These are phyloP conservation scores for Talaromyces sp. DNA, from an alignment of 2,329 filamentous ascomycete species.

Conservation along the genomic window DNA sequence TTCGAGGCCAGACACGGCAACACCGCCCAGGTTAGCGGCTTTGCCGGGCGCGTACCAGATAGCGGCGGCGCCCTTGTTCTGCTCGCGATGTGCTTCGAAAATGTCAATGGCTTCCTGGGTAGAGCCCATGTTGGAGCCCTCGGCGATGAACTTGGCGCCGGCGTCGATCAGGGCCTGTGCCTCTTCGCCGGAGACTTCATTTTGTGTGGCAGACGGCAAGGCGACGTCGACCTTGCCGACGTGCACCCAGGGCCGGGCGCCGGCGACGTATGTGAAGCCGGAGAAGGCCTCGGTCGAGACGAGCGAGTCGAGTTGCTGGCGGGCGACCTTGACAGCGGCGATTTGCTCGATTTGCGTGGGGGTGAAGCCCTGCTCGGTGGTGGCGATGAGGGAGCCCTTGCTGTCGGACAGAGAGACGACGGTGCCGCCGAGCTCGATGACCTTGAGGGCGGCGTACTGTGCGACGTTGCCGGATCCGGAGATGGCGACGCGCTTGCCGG, in stretches of 20 bases:
- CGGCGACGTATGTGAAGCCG: slow-evolving; percentile 78
- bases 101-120: slow-evolving; percentile 91
- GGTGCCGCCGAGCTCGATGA: slow-evolving; percentile 88
- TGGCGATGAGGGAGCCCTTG: slow-evolving; percentile 76
- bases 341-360: slow-evolving; percentile 75
- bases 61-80: slow-evolving; percentile 59
- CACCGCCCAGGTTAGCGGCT: slow-evolving; percentile 95
- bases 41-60: slow-evolving; percentile 98
- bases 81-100: slow-evolving; percentile 72
- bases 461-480: slow-evolving; percentile 97
- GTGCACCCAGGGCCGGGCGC: slow-evolving; percentile 86
- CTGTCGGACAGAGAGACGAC: slow-evolving; percentile 93
- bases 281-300: slow-evolving; percentile 51
- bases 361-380: slow-evolving; percentile 56
- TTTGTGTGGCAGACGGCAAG: slow-evolving; percentile 91
- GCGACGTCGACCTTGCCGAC: slow-evolving; percentile 86
- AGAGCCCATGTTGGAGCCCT: slow-evolving; percentile 99
- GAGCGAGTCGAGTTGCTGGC: slow-evolving; percentile 73
- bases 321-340: slow-evolving; percentile 78
- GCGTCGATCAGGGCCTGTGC: slow-evolving; percentile 72
- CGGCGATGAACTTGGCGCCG: slow-evolving; percentile 81
- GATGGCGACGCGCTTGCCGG: slow-evolving; percentile 89
- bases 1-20: slow-evolving; percentile 93
- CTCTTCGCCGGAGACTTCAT: slow-evolving; percentile 92
- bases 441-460: slow-evolving; percentile 94